A percentile compares a stretch with the other conserved stretches of the same genome.
Conservation (phyloP, 108 stramenopile genomes). For the Cyclotella kingstonii region DNA sequence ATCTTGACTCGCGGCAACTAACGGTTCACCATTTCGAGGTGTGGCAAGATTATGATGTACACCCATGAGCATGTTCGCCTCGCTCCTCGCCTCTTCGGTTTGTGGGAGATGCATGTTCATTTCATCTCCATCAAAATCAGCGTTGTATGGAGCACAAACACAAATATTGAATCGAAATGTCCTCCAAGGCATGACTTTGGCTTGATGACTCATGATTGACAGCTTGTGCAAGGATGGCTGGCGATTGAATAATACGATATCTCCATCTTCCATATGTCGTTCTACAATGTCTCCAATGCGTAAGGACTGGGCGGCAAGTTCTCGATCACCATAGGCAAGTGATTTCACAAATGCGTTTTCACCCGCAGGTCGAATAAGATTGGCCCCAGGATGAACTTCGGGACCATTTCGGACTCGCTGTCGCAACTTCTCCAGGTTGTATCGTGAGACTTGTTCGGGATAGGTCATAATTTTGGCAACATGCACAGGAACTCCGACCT, state of each 20-base stretch:
- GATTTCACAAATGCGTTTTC: constrained; percentile 79
- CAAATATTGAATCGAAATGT: constrained; percentile 99
- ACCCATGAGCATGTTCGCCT: constrained; percentile 92
- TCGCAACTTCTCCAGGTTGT: constrained; percentile 93
- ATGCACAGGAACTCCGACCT: constrained; percentile 96
- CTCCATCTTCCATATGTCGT: constrained; percentile 97
- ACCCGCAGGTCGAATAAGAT: constrained; percentile 72
- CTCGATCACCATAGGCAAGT: constrained; percentile 89
- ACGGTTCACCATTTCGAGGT: constrained; percentile 97
- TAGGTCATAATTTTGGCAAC: constrained; percentile 97
- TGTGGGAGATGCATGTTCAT: constrained; percentile 99
- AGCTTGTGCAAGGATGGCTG: constrained; percentile 98
- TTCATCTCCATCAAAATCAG: constrained; percentile 99
- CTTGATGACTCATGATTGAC: constrained; percentile 96
- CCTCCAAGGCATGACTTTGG: constrained; percentile 92
- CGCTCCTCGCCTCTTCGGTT: constrained; percentile 98
- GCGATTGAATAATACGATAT: constrained; percentile 98
- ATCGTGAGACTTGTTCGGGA: constrained; percentile 92
- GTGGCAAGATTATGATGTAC: constrained; percentile 95
- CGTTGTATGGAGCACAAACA: constrained; percentile 98
- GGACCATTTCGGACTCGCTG: constrained; percentile 90
- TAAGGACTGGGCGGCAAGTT: constrained; percentile 77
- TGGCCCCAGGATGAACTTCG: constrained; percentile 95
- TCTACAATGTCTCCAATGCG: constrained; percentile 96
- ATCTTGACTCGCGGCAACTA: constrained; percentile 96